Base-by-base conservation (phyloP, 306 rosid species). In the Prunus armeniaca region DNA sequence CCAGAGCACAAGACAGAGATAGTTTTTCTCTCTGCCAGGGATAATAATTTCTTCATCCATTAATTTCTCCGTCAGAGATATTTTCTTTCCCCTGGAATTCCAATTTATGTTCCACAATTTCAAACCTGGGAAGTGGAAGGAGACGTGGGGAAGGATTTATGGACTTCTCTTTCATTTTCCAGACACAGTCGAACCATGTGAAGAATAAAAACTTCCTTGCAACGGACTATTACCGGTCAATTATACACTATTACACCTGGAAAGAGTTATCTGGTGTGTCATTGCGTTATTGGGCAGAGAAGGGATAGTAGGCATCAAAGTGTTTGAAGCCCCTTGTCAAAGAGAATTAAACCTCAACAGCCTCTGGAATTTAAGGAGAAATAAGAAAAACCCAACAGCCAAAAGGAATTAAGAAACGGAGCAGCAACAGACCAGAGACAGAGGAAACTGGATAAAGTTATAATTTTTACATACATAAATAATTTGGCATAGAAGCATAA, bases 401-500 rank as follows among this genome's bases (percentile, higher is more conserved):
- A 12, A 10, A 17, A 47, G 6, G 1, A 8, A 27, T 0, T 0
- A 19, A 63, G 9, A 13, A 25, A 61, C 22, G 43, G 12, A 2
- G 12, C 13, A 2, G 12, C 13, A 73, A 6, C 2, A 5, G 12
- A 30, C 14, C 27, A 25, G 2, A 22, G 24, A 22, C 14, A 57
- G 7, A 32, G 9, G 10, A 13, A 15, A 30, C 3, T n/a, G 3
- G 46, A 63, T 30, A 17, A 63, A 63, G 30, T 13, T 15, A 13
- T 27, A 61, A 25, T 27, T 25, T 32, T 3, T 9, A 32, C 25
- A 15, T 32, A 87, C 81, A 85, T 73, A 55, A 24, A 81, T 58
- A 65, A 56, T 82, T 79, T 34, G 41, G 34, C 79, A 10, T 56
- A 25, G 15, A 30, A 8, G 46, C 25, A 78, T 30, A 62, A 65